A percentile compares a stretch with the other conserved stretches of the same genome.
phyloP scores from a whole-genome alignment of 2,329 filamentous ascomycete genomes.

The Talaromyces sp. region DNA sequence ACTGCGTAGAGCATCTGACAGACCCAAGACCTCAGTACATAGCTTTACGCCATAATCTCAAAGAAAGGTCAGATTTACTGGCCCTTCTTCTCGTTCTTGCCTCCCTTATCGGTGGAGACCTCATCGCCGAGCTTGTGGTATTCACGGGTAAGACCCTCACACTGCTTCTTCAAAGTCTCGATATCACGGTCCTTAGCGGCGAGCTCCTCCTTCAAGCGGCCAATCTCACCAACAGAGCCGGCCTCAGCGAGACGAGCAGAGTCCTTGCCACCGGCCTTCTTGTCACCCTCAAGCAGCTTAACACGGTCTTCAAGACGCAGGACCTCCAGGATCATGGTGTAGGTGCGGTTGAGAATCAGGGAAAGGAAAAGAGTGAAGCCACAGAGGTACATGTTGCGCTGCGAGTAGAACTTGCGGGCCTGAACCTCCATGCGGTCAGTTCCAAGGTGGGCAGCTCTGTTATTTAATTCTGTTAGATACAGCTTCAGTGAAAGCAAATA shows the following conservation, averaged over 20 bases:
- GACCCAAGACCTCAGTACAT: neutral
- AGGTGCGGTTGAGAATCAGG: slow-evolving; percentile 96
- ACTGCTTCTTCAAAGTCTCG: slow-evolving; percentile 89
- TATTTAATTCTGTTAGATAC: slow-evolving; percentile 23
- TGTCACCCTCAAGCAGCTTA: slow-evolving; percentile 75
- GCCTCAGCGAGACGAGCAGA: slow-evolving; percentile 71
- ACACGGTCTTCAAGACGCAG: slow-evolving; percentile 91
- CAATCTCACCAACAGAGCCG: slow-evolving; percentile 72
- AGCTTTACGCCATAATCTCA: neutral
- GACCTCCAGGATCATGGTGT: slow-evolving; percentile 92
- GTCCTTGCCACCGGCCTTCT: slow-evolving; percentile 64
- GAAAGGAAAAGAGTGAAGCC: slow-evolving; percentile 99
- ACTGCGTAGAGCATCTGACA: neutral
- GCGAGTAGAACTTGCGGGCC: slow-evolving; percentile 99
- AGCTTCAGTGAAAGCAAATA: neutral
- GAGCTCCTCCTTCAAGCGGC: slow-evolving; percentile 72
- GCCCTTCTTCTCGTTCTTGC: slow-evolving; percentile 58
- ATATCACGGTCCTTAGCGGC: slow-evolving; percentile 79
- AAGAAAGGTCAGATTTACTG: slow-evolving; percentile 41
- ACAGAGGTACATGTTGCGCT: slow-evolving; percentile 99
- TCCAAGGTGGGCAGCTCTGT: slow-evolving; percentile 73
- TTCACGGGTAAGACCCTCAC: slow-evolving; percentile 77
- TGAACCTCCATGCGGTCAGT: slow-evolving; percentile 97
- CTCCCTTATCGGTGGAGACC: slow-evolving; percentile 59
- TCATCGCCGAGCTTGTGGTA: slow-evolving; percentile 86